Conservation (phyloP, 257 asterid genomes). For the Linderniella brevidens region DNA sequence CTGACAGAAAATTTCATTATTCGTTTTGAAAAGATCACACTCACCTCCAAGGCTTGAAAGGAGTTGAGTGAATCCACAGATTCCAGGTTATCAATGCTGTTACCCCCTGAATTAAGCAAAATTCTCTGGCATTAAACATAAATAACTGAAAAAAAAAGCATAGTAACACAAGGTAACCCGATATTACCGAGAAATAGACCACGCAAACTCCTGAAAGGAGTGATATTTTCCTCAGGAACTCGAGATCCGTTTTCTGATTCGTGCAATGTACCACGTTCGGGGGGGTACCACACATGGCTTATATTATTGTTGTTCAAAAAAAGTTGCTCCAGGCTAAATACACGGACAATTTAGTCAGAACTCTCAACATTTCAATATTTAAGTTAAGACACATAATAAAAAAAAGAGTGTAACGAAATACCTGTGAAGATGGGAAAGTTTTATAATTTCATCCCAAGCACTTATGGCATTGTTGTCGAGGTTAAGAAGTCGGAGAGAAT, state of each 20-base stretch:
- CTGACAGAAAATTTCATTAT: background rate
- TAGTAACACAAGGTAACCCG: no score
- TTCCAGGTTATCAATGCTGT: conserved; percentile 50
- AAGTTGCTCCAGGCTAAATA: conserved; percentile 79
- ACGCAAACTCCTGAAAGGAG: conserved; percentile 49
- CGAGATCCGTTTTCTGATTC: conserved; percentile 18
- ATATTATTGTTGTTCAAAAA: conserved; percentile 59
- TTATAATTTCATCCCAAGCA: conserved; percentile 68
- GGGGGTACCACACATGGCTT: conserved; percentile 50
- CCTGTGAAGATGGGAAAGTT: conserved; percentile 65
- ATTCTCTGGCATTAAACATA: no score
- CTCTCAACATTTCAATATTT: conserved; percentile 8
- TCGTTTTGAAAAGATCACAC: conserved; percentile 14
- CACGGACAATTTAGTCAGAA: conserved; percentile 12
- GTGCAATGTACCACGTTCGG: conserved; percentile 22
- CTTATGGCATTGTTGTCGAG: conserved; percentile 67
- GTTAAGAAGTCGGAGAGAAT: conserved; percentile 57
- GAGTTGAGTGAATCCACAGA: conserved; percentile 68
- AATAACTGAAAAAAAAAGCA: no score
- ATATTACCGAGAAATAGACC: conserved; percentile 73
- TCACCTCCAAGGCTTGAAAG: conserved; percentile 69
- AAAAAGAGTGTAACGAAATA: conserved; percentile 12
- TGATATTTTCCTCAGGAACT: conserved; percentile 19
- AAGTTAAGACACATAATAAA: conserved; percentile 5
- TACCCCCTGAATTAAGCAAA: conserved; percentile 37